These are phyloP conservation scores for Phyllosticta ampelicida DNA, from an alignment of 2,329 filamentous ascomycete genomes.

Conservation along the genomic window DNA sequence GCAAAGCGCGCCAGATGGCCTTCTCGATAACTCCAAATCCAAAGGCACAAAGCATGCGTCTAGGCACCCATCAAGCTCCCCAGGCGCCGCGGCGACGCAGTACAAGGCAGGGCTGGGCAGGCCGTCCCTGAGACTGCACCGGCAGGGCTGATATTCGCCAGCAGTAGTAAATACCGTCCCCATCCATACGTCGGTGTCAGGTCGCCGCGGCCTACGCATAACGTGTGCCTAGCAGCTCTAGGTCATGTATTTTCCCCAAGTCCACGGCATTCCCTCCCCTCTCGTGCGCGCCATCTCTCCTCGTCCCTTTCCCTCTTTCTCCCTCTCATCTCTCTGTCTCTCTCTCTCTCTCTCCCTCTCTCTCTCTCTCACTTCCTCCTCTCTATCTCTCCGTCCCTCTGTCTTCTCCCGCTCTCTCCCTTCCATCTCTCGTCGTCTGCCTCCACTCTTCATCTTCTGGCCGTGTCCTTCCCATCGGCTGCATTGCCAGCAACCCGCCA, in stretches of 20 bases:
- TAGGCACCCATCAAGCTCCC: too few species aligned
- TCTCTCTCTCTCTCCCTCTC: background rate
- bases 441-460: constrained; percentile 3
- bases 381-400: background rate
- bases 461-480: background rate
- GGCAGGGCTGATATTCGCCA: background rate
- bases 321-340: background rate
- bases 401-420: background rate
- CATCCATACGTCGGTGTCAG: background rate
- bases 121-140: background rate
- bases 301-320: background rate
- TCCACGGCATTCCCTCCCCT: background rate
- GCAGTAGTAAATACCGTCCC: background rate
- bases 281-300: background rate
- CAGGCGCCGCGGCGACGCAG: background rate
- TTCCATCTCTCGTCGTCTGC: too few species aligned
- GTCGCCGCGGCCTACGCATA: background rate
- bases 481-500: constrained; percentile 5
- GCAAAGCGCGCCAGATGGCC: too few species aligned
- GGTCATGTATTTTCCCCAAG: background rate
- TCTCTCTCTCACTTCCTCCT: too few species aligned
- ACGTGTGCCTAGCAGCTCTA: too few species aligned
- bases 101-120: background rate
- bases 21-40: too few species aligned
- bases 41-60: too few species aligned